Evolutionary conservation across 352 stramenopile species (phyloP).

Genomic region (Pelagophyceae sp.): DNA sequence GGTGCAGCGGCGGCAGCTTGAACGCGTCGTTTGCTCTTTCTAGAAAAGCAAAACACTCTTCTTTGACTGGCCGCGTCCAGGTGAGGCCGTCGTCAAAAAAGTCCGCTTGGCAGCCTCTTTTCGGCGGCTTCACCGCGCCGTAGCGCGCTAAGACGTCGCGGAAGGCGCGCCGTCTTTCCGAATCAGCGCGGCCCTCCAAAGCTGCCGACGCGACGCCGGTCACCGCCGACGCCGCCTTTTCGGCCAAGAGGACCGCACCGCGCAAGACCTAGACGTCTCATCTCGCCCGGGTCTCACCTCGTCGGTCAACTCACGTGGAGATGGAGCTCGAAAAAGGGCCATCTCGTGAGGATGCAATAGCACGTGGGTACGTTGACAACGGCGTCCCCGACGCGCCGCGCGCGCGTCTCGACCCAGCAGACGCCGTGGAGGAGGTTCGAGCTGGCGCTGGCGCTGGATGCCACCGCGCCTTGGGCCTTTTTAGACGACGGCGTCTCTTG

Average conservation of each 20-base stretch:
- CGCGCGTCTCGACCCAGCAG: not conserved
- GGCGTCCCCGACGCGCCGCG: not conserved
- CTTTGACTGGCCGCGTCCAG: no score
- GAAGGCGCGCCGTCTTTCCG: not conserved
- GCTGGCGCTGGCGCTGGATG: not conserved
- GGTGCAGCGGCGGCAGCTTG: not conserved
- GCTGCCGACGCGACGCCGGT: not conserved
- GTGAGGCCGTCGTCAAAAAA: not conserved
- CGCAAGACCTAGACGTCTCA: no score
- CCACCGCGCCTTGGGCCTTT: not conserved
- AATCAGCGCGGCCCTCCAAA: not conserved
- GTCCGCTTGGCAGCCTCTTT: not conserved
- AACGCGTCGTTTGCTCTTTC: no score
- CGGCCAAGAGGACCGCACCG: no score
- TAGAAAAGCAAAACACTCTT: no score
- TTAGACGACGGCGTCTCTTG: no score
- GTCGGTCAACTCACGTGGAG: no score
- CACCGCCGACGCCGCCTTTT: no score
- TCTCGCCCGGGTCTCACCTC: no score
- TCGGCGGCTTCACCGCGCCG: not conserved
- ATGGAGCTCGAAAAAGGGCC: conserved; percentile 32
- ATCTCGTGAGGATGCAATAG: conserved; percentile 30
- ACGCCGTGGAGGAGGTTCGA: conserved; percentile 17
- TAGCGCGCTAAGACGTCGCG: not conserved
- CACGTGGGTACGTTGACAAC: not conserved